phyloP scores from a whole-genome alignment of 768 basidiomycete species.

The Boletus pseudo-olivaceus region DNA sequence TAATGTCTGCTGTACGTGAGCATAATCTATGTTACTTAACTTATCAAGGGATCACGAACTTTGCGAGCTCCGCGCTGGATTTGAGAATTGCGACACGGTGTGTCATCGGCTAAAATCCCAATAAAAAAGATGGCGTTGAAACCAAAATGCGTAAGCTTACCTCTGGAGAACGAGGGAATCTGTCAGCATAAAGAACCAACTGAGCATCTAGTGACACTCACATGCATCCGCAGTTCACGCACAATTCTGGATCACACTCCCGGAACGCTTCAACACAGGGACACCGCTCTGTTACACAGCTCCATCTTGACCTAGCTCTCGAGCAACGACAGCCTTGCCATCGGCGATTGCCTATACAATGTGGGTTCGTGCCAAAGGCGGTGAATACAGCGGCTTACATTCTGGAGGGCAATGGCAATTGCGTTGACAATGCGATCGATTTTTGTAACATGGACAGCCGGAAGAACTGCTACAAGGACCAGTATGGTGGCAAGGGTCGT shows the following conservation, averaged over 20 bases:
- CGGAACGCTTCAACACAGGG: constrained; percentile 47
- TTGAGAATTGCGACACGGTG: constrained; percentile 45
- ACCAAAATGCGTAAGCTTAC: constrained; percentile 14
- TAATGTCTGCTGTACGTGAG: constrained; percentile 32
- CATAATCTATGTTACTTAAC: neutral
- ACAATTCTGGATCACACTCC: constrained; percentile 72
- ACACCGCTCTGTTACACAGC: constrained; percentile 44
- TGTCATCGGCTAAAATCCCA: constrained; percentile 26
- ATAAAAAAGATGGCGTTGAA: neutral
- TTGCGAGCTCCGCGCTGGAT: constrained; percentile 46
- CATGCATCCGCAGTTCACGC: constrained; percentile 48
- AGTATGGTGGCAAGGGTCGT: constrained; percentile 50
- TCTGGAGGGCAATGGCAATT: constrained; percentile 49
- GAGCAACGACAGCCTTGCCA: constrained; percentile 58
- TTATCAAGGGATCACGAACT: constrained; percentile 27
- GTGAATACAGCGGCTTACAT: constrained; percentile 37
- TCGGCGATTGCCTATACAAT: constrained; percentile 45
- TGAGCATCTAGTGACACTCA: constrained; percentile 24
- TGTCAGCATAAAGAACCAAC: neutral
- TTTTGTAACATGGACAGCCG: constrained; percentile 48
- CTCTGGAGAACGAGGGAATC: constrained; percentile 13
- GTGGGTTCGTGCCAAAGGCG: neutral
- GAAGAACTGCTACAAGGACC: constrained; percentile 48
- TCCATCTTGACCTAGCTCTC: constrained; percentile 17
- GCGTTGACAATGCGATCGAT: constrained; percentile 51